Percentiles rank a stretch among this genome's conserved stretches.
Evolutionary conservation across 129 eudicot species (phyloP).

Genomic region (Saussurea involucrata): DNA sequence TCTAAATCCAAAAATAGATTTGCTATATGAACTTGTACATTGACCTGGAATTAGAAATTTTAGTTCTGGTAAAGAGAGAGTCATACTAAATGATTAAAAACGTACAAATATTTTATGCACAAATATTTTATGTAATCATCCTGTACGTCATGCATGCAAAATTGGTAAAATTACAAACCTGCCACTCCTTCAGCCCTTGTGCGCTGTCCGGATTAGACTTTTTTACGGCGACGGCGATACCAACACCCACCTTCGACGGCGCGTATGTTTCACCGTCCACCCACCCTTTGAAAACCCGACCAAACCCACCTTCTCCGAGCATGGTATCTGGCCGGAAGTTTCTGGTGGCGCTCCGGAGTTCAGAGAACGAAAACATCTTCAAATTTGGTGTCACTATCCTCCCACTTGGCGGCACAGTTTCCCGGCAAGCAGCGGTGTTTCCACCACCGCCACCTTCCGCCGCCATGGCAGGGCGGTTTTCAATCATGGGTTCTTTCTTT

Average conservation of each 20-base stretch:
- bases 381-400: conserved; percentile 46
- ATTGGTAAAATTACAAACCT: conserved; percentile 33
- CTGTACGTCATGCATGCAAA: conserved; percentile 24
- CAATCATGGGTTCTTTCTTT: conserved; percentile 16
- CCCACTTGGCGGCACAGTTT: conserved; percentile 26
- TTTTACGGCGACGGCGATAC: conserved; percentile 82
- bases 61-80: neutral
- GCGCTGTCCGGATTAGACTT: conserved; percentile 69
- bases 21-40: neutral
- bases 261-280: conserved; percentile 62
- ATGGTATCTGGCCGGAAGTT: conserved; percentile 77
- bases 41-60: neutral
- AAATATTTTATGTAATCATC: conserved; percentile 15
- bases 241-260: conserved; percentile 64
- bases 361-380: conserved; percentile 44
- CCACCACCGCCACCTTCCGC: neutral
- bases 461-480: neutral
- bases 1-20: neutral
- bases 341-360: conserved; percentile 64
- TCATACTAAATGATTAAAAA: neutral
- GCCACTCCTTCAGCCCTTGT: conserved; percentile 96
- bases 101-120: conserved; percentile 6
- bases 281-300: conserved; percentile 80
- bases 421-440: neutral
- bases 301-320: conserved; percentile 89